Conservation (phyloP, 169 alveolate genomes). For the Plasmodium coatneyi region DNA sequence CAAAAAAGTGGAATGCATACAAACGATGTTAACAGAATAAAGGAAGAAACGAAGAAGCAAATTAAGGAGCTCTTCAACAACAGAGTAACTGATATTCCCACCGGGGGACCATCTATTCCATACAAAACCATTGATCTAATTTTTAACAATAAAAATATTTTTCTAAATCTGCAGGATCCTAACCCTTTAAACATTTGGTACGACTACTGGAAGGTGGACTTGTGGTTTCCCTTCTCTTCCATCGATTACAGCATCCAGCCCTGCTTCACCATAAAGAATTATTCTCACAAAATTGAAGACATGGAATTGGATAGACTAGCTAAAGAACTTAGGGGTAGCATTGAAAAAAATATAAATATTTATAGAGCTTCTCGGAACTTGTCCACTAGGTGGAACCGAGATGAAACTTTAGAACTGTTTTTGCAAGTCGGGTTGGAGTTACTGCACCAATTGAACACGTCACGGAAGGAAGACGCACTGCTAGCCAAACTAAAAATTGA, state of each 20-base stretch:
- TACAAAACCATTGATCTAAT: constrained; percentile 83
- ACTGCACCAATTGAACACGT: constrained; percentile 82
- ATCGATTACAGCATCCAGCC: constrained; percentile 29
- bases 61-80: constrained; percentile 76
- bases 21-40: constrained; percentile 12
- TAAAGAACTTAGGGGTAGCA: constrained; percentile 71
- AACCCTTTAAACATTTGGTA: constrained; percentile 82
- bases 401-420: constrained; percentile 80
- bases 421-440: constrained; percentile 84
- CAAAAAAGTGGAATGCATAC: constrained; percentile 11
- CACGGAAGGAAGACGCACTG: constrained; percentile 80
- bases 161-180: constrained; percentile 83
- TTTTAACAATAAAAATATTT: constrained; percentile 85
- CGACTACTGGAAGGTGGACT: constrained; percentile 79
- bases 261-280: constrained; percentile 64
- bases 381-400: constrained; percentile 87
- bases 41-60: constrained; percentile 67
- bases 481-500: constrained; percentile 81
- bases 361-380: constrained; percentile 87
- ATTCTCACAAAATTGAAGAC: constrained; percentile 76
- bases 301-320: constrained; percentile 79
- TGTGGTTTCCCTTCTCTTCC: constrained; percentile 84
- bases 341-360: constrained; percentile 78
- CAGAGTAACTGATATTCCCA: constrained; percentile 28
- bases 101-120: constrained; percentile 76